phyloP scores from a whole-genome alignment of 2,329 filamentous ascomycete genomes.

The Sarocladium strictum region DNA sequence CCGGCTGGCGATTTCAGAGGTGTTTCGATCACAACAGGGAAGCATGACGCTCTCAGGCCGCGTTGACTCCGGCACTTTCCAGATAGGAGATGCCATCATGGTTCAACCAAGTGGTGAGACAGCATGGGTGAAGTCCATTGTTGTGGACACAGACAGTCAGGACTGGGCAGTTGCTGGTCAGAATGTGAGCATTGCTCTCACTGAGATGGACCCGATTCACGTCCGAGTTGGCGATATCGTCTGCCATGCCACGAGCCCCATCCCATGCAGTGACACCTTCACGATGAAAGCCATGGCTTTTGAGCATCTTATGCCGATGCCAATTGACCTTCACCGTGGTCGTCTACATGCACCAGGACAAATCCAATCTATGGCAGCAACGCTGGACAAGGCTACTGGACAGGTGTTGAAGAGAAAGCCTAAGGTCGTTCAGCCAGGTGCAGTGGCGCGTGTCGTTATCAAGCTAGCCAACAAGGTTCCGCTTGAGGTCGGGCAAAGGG shows the following conservation, averaged over 20 bases:
- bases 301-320: slow-evolving; percentile 82
- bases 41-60: slow-evolving; percentile 82
- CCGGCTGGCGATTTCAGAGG: slow-evolving; percentile 79
- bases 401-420: slow-evolving; percentile 76
- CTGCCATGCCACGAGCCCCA: slow-evolving; percentile 63
- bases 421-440: slow-evolving; percentile 73
- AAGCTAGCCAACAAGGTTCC: slow-evolving; percentile 70
- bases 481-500: slow-evolving; percentile 70
- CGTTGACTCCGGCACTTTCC: slow-evolving; percentile 76
- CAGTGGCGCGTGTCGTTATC: slow-evolving; percentile 70
- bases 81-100: slow-evolving; percentile 74
- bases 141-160: slow-evolving; percentile 63
- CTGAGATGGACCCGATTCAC: slow-evolving; percentile 78
- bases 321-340: slow-evolving; percentile 82
- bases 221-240: slow-evolving; percentile 80
- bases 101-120: slow-evolving; percentile 77
- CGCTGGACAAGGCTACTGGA: slow-evolving; percentile 74
- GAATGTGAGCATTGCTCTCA: slow-evolving; percentile 76
- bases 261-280: slow-evolving; percentile 67
- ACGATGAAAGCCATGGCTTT: slow-evolving; percentile 83
- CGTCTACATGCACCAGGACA: slow-evolving; percentile 72
- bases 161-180: slow-evolving; percentile 95
- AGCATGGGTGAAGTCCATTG: slow-evolving; percentile 74
- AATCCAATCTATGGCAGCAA: slow-evolving; percentile 65
- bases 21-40: slow-evolving; percentile 76